phyloP scores from a whole-genome alignment of 305 asterid species.

The Fraxinus albicans region DNA sequence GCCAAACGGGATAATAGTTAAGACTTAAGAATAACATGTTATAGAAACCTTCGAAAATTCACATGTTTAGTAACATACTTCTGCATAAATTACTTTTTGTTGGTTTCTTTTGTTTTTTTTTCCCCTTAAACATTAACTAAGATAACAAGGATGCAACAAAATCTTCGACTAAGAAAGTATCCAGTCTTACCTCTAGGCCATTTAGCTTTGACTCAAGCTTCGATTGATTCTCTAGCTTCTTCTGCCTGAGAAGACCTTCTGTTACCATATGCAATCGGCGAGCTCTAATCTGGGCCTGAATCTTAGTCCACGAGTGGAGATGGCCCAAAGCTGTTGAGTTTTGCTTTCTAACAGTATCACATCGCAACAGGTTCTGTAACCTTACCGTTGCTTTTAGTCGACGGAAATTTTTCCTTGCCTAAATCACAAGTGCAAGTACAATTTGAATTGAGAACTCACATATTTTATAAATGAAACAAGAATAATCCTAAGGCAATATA shows the following conservation, averaged over 20 bases:
- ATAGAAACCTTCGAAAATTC: background rate
- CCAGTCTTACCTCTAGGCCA: slow-evolving; percentile 64
- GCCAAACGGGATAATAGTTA: background rate
- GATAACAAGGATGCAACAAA: background rate
- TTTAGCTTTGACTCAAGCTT: slow-evolving; percentile 88
- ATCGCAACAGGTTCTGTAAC: slow-evolving; percentile 55
- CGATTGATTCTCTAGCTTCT: slow-evolving; percentile 74
- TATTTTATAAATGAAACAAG: background rate
- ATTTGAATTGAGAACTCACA: background rate
- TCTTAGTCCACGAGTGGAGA: slow-evolving; percentile 75
- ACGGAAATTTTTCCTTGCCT: slow-evolving; percentile 71
- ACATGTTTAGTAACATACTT: background rate
- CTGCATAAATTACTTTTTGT: background rate
- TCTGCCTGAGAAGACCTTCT: slow-evolving; percentile 76
- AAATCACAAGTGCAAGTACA: slow-evolving; percentile 19
- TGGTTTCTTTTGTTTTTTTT: slow-evolving; percentile 22
- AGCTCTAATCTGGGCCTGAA: slow-evolving; percentile 65
- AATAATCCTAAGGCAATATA: background rate
- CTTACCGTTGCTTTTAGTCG: slow-evolving; percentile 55
- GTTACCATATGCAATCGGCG: slow-evolving; percentile 74
- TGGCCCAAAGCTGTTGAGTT: slow-evolving; percentile 59
- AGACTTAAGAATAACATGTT: background rate
- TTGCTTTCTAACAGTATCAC: slow-evolving; percentile 65
- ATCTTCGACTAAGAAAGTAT: background rate
- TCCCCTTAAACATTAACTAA: slow-evolving; percentile 22